Evolutionary conservation across 1,139 yeast genomes (phyloP), one percentile per base, ranked within the genome.

Genomic region (Taiozyma sp.): DNA sequence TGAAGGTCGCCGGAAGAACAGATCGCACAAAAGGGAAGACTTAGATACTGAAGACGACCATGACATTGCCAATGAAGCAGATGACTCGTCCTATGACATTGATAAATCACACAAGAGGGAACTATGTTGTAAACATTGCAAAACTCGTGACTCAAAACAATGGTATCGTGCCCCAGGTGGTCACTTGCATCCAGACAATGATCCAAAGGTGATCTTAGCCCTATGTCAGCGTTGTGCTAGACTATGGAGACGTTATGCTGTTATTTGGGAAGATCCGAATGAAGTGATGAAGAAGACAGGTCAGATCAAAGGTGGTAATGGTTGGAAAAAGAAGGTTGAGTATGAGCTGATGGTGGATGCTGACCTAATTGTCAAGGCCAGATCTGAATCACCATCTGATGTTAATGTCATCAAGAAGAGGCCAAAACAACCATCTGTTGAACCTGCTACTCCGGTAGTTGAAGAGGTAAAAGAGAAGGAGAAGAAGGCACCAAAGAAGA

Each of bases 241-340:
- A 52, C 67, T 93, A 43, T 93, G 99, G 99, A 76, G 97, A 65
- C 73, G 95, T 44, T 93, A 93, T 66, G 97, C 92, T 0, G 84
- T 88, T 1, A 75, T 75, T n/a, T 93, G 99, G 98, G 91, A 84
- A 58, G 82, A 81, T 46, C 96, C 97, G 0, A 64, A 71, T 27
- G 93, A 86, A 53, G 83, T 89, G 0, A 70, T 82, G 46, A 79
- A 75, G 63, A 83, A 79, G 53, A 73, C 64, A 55, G 74, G 63
- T 34, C 75, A 72, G 52, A 32, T 32, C 36, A 67, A 72, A 42
- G 74, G 77, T 34, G 74, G 75, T 22, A 67, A 66, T 50, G 82
- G 84, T 2, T 78, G 83, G 79, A 81, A 78, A 61, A 78, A 80
- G 57, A 78, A 74, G 55, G 70, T 87, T 2, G 99, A 93, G 58